Conservation (phyloP, 768 basidiomycete species). For the Pleurotus sapidus region DNA sequence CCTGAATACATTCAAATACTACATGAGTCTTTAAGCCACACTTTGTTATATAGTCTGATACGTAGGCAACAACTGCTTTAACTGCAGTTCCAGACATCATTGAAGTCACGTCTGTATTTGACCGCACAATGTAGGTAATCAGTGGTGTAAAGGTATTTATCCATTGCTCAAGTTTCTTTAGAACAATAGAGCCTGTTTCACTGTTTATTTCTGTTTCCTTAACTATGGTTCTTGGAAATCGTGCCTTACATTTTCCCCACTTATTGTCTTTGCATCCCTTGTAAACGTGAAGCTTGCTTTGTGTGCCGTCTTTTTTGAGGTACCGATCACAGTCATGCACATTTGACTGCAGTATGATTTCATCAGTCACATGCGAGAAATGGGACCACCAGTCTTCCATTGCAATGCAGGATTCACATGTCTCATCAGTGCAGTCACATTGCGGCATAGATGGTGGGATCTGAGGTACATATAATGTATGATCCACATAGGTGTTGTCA, state of each 20-base stretch:
- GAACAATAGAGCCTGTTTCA: slow-evolving; percentile 18
- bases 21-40: slow-evolving; percentile 18
- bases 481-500: slow-evolving; percentile 13
- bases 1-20: slow-evolving; percentile 19
- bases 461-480: slow-evolving; percentile 19
- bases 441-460: slow-evolving; percentile 11
- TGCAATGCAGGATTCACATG: slow-evolving; percentile 6
- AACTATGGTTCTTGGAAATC: slow-evolving; percentile 26
- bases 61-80: slow-evolving; percentile 22
- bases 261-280: slow-evolving; percentile 23
- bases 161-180: neutral
- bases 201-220: slow-evolving; percentile 23
- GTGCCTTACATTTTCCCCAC: slow-evolving; percentile 23
- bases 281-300: slow-evolving; percentile 9
- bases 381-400: slow-evolving; percentile 15
- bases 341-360: slow-evolving; percentile 14
- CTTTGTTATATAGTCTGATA: slow-evolving; percentile 29
- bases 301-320: neutral
- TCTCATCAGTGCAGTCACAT: slow-evolving; percentile 9
- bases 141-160: neutral
- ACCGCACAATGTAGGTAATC: neutral
- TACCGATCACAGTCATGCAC: too few species aligned
- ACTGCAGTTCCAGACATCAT: slow-evolving; percentile 23
- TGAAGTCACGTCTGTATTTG: too few species aligned
- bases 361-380: slow-evolving; percentile 18